Conservation (phyloP, 768 basidiomycete species). For the Infundibulicybe gibba region DNA sequence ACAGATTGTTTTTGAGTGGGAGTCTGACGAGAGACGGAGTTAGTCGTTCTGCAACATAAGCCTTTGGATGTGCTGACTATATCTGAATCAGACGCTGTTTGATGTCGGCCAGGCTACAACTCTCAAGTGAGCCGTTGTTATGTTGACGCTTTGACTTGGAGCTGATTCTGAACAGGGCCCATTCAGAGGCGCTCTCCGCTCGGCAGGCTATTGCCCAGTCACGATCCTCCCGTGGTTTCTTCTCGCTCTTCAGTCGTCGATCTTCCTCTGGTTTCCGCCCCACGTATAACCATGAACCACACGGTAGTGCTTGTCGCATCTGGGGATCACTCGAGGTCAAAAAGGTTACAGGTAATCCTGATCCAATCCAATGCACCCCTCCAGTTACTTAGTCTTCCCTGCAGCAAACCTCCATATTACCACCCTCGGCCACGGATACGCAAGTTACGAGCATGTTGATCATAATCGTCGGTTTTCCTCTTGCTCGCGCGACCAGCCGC, state of each 20-base stretch:
- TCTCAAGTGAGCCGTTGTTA: conserved; percentile 43
- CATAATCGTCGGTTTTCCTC: conserved; percentile 66
- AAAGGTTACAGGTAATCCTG: conserved; percentile 73
- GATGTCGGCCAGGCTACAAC: conserved; percentile 77
- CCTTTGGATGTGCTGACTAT: not conserved
- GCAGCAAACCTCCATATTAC: conserved; percentile 91
- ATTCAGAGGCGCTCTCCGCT: conserved; percentile 64
- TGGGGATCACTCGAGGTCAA: conserved; percentile 82
- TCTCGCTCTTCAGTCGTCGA: conserved; percentile 52
- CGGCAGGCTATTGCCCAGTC: conserved; percentile 70
- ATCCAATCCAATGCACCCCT: not conserved
- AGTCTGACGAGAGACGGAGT: conserved; percentile 86
- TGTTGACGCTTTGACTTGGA: too few relatives aligned
- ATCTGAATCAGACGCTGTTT: conserved; percentile 57
- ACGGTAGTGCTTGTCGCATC: conserved; percentile 81
- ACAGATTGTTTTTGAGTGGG: conserved; percentile 77
- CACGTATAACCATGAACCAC: conserved; percentile 64
- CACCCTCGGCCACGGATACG: conserved; percentile 92
- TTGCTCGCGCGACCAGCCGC: not conserved
- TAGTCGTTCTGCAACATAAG: conserved; percentile 16
- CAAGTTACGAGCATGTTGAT: conserved; percentile 82
- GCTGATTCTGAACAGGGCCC: conserved; percentile 38
- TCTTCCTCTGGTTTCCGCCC: conserved; percentile 54
- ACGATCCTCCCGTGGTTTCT: conserved; percentile 69
- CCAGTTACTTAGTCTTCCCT: not conserved